Conservation (phyloP, 1,284 basidiomycete genomes). For the Puccinia novopanici region DNA sequence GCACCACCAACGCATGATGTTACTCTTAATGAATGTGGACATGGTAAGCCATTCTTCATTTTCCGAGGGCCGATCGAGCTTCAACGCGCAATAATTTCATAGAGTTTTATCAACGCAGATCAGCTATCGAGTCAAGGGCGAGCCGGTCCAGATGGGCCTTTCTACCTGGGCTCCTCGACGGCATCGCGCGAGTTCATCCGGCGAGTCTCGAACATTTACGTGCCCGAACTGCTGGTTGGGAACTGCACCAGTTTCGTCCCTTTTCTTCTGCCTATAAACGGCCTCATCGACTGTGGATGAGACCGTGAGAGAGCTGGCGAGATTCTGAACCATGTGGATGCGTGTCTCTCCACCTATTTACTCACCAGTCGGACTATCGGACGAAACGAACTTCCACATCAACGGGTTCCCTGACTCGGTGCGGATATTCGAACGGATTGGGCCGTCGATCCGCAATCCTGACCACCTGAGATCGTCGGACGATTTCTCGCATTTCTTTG, state of each 20-base stretch:
- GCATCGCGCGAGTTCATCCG: neutral
- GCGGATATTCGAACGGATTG: slow-evolving; percentile 14
- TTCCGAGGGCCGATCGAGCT: neutral
- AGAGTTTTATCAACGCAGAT: neutral
- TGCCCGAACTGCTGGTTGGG: slow-evolving; percentile 22
- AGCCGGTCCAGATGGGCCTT: slow-evolving; percentile 11
- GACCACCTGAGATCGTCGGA: slow-evolving; percentile 4
- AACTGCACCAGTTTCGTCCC: slow-evolving; percentile 4
- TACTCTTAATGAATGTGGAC: slow-evolving; percentile 5
- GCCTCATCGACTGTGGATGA: neutral
- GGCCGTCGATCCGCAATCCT: neutral
- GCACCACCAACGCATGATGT: neutral
- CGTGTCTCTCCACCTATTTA: neutral
- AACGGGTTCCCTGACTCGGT: neutral
- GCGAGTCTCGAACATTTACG: neutral
- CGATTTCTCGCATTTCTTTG: neutral
- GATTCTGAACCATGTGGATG: neutral
- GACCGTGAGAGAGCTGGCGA: neutral
- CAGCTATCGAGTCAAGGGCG: slow-evolving; percentile 17
- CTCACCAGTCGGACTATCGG: neutral
- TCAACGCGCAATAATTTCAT: neutral
- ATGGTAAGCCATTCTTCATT: neutral
- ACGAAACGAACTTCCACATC: neutral
- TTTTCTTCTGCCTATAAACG: neutral
- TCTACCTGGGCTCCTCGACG: neutral